Evolutionary conservation across 345 rosid species (phyloP).

Genomic region (Stellera chamaejasme): DNA sequence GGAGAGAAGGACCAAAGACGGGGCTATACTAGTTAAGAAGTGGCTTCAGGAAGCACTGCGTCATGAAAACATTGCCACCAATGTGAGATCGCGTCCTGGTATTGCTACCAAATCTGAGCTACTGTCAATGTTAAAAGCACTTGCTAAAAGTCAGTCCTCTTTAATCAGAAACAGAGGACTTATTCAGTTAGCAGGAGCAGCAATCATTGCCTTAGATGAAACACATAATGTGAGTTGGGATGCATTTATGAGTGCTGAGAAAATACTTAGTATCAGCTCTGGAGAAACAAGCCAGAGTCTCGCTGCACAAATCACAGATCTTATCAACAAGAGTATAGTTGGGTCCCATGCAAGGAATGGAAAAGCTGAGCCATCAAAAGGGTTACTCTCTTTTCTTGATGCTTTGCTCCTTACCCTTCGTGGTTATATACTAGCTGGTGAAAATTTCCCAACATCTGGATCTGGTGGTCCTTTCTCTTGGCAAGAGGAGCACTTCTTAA

Average conservation of each 20-base stretch:
- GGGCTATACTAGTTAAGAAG: conserved; percentile 71
- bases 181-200: conserved; percentile 79
- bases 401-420: conserved; percentile 62
- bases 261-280: conserved; percentile 71
- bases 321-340: conserved; percentile 59
- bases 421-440: conserved; percentile 91
- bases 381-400: conserved; percentile 65
- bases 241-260: conserved; percentile 82
- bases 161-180: conserved; percentile 71
- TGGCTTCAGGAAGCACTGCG: conserved; percentile 91
- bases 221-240: conserved; percentile 69
- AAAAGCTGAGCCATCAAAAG: conserved; percentile 30
- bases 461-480: conserved; percentile 90
- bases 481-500: conserved; percentile 94
- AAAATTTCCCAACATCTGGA: conserved; percentile 91
- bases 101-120: conserved; percentile 58
- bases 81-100: conserved; percentile 66
- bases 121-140: conserved; percentile 52
- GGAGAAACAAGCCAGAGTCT: conserved; percentile 93
- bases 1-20: conserved; percentile 84
- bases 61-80: conserved; percentile 44
- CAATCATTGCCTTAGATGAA: conserved; percentile 56
- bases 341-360: conserved; percentile 36
- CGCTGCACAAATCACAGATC: conserved; percentile 86
- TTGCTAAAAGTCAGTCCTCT: conserved; percentile 54